Evolutionary conservation across 768 basidiomycete species (phyloP).

Genomic region (Floccularia luteovirens): DNA sequence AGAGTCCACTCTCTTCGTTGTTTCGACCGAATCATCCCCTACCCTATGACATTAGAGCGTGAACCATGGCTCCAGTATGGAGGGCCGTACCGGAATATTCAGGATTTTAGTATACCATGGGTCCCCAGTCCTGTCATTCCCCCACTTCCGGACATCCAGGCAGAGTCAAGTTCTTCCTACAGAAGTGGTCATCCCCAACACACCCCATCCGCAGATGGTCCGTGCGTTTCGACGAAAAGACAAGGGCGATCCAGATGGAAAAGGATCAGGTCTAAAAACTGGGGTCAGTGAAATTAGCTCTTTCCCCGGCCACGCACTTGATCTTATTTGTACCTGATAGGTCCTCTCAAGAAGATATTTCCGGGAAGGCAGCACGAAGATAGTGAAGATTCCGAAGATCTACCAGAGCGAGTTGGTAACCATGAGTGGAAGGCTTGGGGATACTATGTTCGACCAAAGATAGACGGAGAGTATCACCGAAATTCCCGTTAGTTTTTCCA

Average conservation of each 20-base stretch:
- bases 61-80: neutral
- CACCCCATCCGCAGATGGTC: neutral
- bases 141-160: neutral
- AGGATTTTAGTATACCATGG: neutral
- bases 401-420: neutral
- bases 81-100: neutral
- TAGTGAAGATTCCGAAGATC: neutral
- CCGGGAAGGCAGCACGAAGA: neutral
- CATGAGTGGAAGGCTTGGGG: conserved; percentile 50
- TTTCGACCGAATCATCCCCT: too few relatives aligned
- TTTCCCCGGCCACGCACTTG: neutral
- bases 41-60: neutral
- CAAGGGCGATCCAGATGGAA: neutral
- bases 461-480: conserved; percentile 27
- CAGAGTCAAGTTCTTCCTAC: neutral
- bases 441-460: conserved; percentile 40
- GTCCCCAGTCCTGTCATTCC: neutral
- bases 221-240: neutral
- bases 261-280: neutral
- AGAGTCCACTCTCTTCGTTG: too few relatives aligned
- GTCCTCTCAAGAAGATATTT: neutral
- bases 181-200: neutral
- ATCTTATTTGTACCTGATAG: neutral
- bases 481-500: conserved; percentile 33
- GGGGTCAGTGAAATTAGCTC: neutral